phyloP scores from a whole-genome alignment of 1,284 basidiomycete genomes.

The Apiotrichum gamsii region DNA sequence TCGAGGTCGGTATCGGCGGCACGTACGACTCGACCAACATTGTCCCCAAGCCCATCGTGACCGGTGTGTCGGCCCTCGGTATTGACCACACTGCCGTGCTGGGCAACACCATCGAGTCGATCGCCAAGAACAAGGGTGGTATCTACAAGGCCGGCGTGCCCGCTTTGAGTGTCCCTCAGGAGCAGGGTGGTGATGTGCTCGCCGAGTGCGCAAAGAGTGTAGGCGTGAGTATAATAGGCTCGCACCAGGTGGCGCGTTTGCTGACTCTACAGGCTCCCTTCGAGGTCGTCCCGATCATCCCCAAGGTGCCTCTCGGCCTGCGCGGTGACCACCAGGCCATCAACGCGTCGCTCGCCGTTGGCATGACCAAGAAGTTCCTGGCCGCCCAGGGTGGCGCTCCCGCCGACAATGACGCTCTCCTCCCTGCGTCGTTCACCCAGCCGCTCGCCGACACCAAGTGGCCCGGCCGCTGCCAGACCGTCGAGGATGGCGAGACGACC shows the following conservation, averaged over 20 bases:
- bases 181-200: constrained; percentile 63
- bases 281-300: constrained; percentile 33
- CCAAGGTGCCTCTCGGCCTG: constrained; percentile 57
- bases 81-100: constrained; percentile 89
- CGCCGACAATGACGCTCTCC: constrained; percentile 29
- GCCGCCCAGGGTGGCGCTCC: constrained; percentile 37
- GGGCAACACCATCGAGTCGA: constrained; percentile 82
- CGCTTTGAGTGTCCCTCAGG: constrained; percentile 74
- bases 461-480: constrained; percentile 94
- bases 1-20: constrained; percentile 97
- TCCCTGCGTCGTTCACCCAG: constrained; percentile 56
- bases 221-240: constrained; percentile 54
- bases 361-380: constrained; percentile 67
- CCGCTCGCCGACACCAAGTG: constrained; percentile 71
- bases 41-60: constrained; percentile 80
- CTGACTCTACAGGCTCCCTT: constrained; percentile 42
- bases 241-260: not conserved
- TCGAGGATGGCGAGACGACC: constrained; percentile 55
- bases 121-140: constrained; percentile 92
- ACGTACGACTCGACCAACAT: constrained; percentile 94
- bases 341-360: constrained; percentile 84
- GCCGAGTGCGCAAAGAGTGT: constrained; percentile 60
- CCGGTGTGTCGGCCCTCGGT: constrained; percentile 84
- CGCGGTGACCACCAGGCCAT: constrained; percentile 82
- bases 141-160: constrained; percentile 90